Evolutionary conservation across 768 basidiomycete species (phyloP), one percentile per base, ranked within the genome.

Genomic region (Rhizopogon vinicolor): DNA sequence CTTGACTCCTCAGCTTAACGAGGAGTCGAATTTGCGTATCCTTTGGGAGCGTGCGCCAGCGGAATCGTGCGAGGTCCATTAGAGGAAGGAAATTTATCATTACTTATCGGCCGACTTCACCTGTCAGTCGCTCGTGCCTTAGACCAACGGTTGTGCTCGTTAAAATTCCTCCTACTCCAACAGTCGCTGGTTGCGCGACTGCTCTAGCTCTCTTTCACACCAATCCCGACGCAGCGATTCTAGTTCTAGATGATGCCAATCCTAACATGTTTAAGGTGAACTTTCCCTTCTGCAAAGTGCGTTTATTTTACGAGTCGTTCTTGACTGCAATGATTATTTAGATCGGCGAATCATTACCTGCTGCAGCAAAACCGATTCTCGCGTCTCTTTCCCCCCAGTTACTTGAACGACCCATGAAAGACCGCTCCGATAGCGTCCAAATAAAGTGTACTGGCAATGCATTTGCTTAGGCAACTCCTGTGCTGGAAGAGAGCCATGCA

Each of bases 271-370:
- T 68, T 67, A 74, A 73, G 61, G 72, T 71, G 16, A 19, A 35
- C 41, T 10, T 7, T 19, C 42, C 14, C 22, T 7, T 19, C 19
- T 19, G n/a, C 22, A 19, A 37, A 14, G 10, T 18, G 12, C 42
- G 31, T 44, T 57, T 40, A 5, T 16, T 3, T 28, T 25, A 25
- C 22, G 22, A 25, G 22, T n/a, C 37, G 33, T 13, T 22, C 13
- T 19, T 41, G 16, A 35, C 16, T n/a, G 3, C 40, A 4, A n/a
- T n/a, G 7, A 19, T 41, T 19, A 18, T 10, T 12, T 45, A 74
- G 73, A 69, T 74, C 25, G 72, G 73, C 3, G 73, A 74, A 58
- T 72, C 72, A 2, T 62, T 74, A 8, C 73, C 73, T 5, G 61
- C 69, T 13, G 63, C 60, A 28, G 71, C 70, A 16, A 60, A 44